phyloP scores from a whole-genome alignment of 148 eudicot genomes.

The Dianthus caryophyllus region DNA sequence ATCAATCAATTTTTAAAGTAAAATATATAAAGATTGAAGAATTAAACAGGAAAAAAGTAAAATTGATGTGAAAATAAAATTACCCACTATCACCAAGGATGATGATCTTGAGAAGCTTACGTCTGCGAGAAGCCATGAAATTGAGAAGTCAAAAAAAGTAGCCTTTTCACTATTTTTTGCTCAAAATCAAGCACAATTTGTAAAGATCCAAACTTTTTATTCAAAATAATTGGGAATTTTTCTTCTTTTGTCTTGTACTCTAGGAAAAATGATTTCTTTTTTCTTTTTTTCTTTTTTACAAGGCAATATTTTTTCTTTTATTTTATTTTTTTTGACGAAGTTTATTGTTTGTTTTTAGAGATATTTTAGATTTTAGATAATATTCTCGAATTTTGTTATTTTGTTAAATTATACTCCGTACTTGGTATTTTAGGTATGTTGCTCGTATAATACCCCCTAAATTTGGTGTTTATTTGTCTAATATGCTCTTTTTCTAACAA shows the following conservation, averaged over 20 bases:
- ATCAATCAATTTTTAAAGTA: not conserved
- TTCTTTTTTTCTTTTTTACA: not conserved
- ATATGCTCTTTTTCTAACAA: too few relatives aligned
- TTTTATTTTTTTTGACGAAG: too few relatives aligned
- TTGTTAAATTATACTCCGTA: too few relatives aligned
- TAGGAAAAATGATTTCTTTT: not conserved
- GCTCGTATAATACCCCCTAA: too few relatives aligned
- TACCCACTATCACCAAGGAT: constrained; percentile 72
- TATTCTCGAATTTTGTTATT: too few relatives aligned
- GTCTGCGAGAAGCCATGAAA: constrained; percentile 59
- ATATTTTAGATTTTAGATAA: too few relatives aligned
- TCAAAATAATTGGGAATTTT: not conserved
- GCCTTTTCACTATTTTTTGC: not conserved
- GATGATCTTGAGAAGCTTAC: constrained; percentile 69
- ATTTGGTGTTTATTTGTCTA: too few relatives aligned
- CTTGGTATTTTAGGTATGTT: too few relatives aligned
- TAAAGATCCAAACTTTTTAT: not conserved
- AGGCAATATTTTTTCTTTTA: too few relatives aligned
- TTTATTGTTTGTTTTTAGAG: too few relatives aligned
- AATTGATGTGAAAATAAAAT: not conserved
- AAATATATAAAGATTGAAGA: not conserved
- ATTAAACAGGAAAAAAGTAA: not conserved
- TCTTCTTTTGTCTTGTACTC: constrained; percentile 9
- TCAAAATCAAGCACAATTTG: not conserved
- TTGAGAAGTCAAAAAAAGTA: not conserved